Evolutionary conservation across 345 rosid species (phyloP), one percentile per base, ranked within the genome.

Genomic region (Diplotaxis tenuifolia): DNA sequence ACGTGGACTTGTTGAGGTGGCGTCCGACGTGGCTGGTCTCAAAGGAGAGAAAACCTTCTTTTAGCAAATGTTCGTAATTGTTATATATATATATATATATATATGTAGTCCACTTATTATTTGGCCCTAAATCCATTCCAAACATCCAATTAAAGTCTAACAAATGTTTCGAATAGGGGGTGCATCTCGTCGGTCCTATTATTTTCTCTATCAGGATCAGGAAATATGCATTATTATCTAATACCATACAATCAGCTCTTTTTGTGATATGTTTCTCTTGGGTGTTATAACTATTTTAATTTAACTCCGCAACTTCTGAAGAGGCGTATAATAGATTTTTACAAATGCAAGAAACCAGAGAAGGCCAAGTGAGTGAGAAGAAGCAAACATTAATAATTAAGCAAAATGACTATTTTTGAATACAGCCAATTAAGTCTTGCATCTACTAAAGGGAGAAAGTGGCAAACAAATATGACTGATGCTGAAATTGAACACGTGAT

Each of bases 401-500:
- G 20, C 36, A 57, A 57, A 42, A 65, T 63, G 1, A 62, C 42
- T 62, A 36, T 52, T 36, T 62, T 62, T 25, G 9, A 6, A 49
- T 12, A 45, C 16, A 22, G 16, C 40, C 3, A 9, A n/a, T n/a
- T n/a, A 9, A 10, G 42, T 36, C 6, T 5, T 10, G 27, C 45
- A 23, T 9, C 31, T 62, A 25, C n/a, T n/a, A n/a, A n/a, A n/a
- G n/a, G n/a, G n/a, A n/a, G n/a, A n/a, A 53, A 36, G 63, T 63
- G 53, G 53, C 53, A 47, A 47, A 47, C 53, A 47, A 47, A 15
- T 31, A 65, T 16, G 65, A 73, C 58, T 31, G 6, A 65, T 29
- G 58, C 32, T 45, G 59, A 47, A 66, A 66, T 47, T 8, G n/a
- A 66, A 59, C 40, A 54, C 31, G 72, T 66, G 66, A 15, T 72